A percentile compares a stretch with the other conserved stretches of the same genome.
Conservation (phyloP, 495 filamentous ascomycete genomes). For the Rusavskia elegans region DNA sequence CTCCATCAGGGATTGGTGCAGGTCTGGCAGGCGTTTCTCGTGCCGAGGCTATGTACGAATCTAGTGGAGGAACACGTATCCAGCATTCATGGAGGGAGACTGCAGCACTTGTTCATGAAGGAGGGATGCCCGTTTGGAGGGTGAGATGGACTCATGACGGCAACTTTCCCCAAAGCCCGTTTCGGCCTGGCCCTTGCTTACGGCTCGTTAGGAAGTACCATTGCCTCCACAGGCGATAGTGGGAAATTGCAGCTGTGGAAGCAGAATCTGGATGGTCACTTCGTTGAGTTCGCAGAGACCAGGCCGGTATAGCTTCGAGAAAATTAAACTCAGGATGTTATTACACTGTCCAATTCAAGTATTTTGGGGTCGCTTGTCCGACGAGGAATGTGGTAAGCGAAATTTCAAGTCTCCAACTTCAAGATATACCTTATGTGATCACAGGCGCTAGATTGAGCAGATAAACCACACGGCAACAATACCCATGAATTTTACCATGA, state of each 20-base stretch:
- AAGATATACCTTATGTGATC: no score
- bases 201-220: conserved; percentile 24
- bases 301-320: conserved; percentile 2
- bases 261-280: conserved; percentile 29
- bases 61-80: conserved; percentile 21
- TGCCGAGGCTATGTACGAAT: conserved; percentile 17
- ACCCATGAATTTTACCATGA: no score
- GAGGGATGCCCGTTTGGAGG: conserved; percentile 22
- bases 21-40: conserved; percentile 30
- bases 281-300: conserved; percentile 35
- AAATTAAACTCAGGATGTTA: neutral
- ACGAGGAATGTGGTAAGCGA: neutral
- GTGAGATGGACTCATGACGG: conserved; percentile 26
- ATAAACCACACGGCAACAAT: no score
- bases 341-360: neutral
- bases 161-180: neutral
- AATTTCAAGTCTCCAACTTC: no score
- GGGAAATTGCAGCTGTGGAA: conserved; percentile 36
- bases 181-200: neutral
- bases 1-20: conserved; percentile 34
- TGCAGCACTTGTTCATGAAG: conserved; percentile 25
- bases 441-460: no score
- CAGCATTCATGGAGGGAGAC: conserved; percentile 31
- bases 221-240: conserved; percentile 34
- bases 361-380: neutral